Base-by-base conservation (phyloP, 768 basidiomycete species). In the Kwoniella dejecticola region DNA sequence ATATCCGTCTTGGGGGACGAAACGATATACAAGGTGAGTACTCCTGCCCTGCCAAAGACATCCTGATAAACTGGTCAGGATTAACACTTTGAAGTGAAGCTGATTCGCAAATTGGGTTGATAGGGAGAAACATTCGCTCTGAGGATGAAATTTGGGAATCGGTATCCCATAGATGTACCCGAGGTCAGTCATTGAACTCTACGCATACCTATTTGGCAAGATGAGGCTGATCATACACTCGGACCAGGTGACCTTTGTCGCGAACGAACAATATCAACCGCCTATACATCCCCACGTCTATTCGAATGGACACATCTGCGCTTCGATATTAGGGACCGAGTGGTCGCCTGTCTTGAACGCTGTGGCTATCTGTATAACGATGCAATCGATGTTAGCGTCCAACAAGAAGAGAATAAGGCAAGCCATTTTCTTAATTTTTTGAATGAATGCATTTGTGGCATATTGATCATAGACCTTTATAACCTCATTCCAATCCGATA, bases 371-470 rank as follows among this genome's bases (percentile, higher is more conserved):
- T 80, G 79, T 60, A 70, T 80, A 30, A 79, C 76, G 2, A 69
- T 80, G 62, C 79, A 80, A 55, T 76, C 74, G n/a, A 80, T 80
- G 79, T 62, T 80, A 15, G 79, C 79, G 2, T 75, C 72, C 2
- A 78, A 76, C 60, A 79, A 70, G 64, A 78, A 75, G 67, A 77
- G 74, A 50, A 74, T 74, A 53, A 55, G 72, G 75, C 77, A 41
- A 57, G 78, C 36, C 24, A 0, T 36, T 13, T 29, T n/a, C n/a
- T n/a, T n/a, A n/a, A n/a, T n/a, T n/a, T n/a, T n/a, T n/a, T n/a
- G n/a, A n/a, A n/a, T n/a, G n/a, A n/a, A n/a, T n/a, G n/a, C n/a
- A n/a, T n/a, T n/a, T n/a, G n/a, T n/a, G n/a, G n/a, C n/a, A n/a
- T n/a, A n/a, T n/a, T n/a, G n/a, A n/a, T n/a, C n/a, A n/a, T n/a